Evolutionary conservation across 768 basidiomycete genomes (phyloP).

Genomic region (Hygrocybe punicea): DNA sequence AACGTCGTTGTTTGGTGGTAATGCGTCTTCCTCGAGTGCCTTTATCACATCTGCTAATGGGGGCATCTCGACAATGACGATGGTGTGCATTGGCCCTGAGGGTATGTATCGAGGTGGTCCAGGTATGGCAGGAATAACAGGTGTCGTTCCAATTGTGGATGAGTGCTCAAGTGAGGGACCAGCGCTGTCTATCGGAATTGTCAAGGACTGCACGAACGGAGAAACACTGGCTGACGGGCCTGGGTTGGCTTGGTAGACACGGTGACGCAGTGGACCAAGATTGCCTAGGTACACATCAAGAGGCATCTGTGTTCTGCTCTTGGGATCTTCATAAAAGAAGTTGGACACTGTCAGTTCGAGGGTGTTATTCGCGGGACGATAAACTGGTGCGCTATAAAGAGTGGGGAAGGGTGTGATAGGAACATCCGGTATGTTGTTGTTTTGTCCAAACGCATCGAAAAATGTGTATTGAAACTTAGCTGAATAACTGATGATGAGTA

Average conservation of each 20-base stretch:
- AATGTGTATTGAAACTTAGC: conserved; percentile 95
- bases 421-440: conserved; percentile 67
- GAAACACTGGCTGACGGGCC: conserved; percentile 64
- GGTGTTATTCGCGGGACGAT: conserved; percentile 66
- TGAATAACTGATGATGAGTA: conserved; percentile 31
- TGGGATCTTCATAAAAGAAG: conserved; percentile 79
- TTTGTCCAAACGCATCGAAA: conserved; percentile 84
- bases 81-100: conserved; percentile 61
- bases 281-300: conserved; percentile 88
- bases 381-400: conserved; percentile 73
- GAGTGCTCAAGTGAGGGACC: conserved; percentile 25
- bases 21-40: conserved; percentile 68
- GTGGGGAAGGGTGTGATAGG: conserved; percentile 91
- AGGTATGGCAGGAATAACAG: conserved; percentile 28
- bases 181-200: conserved; percentile 34
- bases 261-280: conserved; percentile 77
- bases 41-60: conserved; percentile 70
- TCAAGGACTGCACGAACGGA: conserved; percentile 51
- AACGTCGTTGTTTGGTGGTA: conserved; percentile 43
- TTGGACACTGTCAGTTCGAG: conserved; percentile 84
- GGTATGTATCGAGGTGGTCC: conserved; percentile 50
- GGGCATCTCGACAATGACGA: conserved; percentile 85
- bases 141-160: conserved; percentile 18
- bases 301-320: conserved; percentile 59
- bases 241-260: conserved; percentile 70